Percentiles rank a stretch among this genome's conserved stretches.
These are phyloP conservation scores for Artomyces pyxidatus DNA, from an alignment of 768 basidiomycete species.

Conservation along the genomic window DNA sequence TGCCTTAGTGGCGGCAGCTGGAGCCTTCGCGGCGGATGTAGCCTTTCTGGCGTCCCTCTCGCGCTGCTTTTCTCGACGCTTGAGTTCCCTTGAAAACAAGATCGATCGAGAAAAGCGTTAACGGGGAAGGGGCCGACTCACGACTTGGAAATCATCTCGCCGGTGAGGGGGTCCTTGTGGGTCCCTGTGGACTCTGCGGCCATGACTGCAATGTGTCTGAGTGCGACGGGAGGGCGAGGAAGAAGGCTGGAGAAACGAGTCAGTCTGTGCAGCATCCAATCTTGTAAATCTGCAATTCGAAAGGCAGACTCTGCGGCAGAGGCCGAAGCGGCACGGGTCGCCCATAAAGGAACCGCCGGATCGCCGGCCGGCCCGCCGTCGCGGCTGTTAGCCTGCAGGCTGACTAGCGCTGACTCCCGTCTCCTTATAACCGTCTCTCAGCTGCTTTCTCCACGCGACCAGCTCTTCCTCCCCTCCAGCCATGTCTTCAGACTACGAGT, in stretches of 20 bases:
- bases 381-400: not conserved
- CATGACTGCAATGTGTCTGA: constrained; percentile 22
- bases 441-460: constrained; percentile 2
- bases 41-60: constrained; percentile 68
- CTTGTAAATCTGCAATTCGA: not conserved
- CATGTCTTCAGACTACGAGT: constrained; percentile 63
- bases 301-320: too few relatives aligned
- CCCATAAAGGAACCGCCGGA: not conserved
- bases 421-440: constrained; percentile 1
- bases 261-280: constrained; percentile 18
- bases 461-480: constrained; percentile 5
- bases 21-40: constrained; percentile 46
- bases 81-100: constrained; percentile 64
- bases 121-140: constrained; percentile 32
- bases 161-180: constrained; percentile 81
- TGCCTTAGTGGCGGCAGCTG: constrained; percentile 29
- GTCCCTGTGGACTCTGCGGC: constrained; percentile 28
- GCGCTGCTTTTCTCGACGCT: constrained; percentile 85
- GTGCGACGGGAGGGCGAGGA: not conserved
- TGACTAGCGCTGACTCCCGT: not conserved
- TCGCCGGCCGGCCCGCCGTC: not conserved
- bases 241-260: constrained; percentile 7
- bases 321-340: constrained; percentile 8
- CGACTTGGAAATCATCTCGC: constrained; percentile 97
- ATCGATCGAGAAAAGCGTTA: constrained; percentile 23